phyloP scores from a whole-genome alignment of 1,284 basidiomycete genomes.

The Thecaphora thlaspeos region DNA sequence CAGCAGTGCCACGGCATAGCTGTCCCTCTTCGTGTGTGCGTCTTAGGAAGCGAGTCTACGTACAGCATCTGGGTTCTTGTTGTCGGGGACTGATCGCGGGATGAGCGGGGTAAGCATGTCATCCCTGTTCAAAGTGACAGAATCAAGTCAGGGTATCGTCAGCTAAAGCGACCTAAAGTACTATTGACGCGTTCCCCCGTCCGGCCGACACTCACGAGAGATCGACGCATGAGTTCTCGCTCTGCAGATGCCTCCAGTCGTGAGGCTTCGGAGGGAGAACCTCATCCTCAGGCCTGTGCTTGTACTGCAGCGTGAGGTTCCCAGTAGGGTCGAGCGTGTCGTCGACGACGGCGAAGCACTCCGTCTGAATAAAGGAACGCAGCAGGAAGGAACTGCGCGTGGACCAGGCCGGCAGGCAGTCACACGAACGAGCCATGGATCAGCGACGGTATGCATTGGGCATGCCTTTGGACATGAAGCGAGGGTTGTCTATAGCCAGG shows the following conservation, averaged over 20 bases:
- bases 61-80: slow-evolving; percentile 8
- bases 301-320: slow-evolving; percentile 27
- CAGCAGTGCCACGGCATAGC: too few relatives aligned
- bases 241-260: slow-evolving; percentile 17
- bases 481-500: too few relatives aligned
- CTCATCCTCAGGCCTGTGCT: not conserved
- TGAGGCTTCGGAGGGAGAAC: slow-evolving; percentile 11
- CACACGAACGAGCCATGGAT: too few relatives aligned
- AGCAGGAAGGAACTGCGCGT: slow-evolving; percentile 12
- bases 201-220: not conserved
- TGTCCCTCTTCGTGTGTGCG: too few relatives aligned
- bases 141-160: not conserved
- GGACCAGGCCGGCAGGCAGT: not conserved
- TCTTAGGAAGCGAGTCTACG: too few relatives aligned
- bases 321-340: slow-evolving; percentile 19
- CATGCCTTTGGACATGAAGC: too few relatives aligned
- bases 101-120: not conserved
- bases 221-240: not conserved
- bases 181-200: too few relatives aligned
- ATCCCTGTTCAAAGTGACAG: not conserved
- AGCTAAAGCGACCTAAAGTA: too few relatives aligned
- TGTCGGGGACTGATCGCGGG: slow-evolving; percentile 17
- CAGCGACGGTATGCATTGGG: not conserved
- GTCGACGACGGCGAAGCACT: slow-evolving; percentile 30
- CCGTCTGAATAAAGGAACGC: slow-evolving; percentile 27